These are phyloP conservation scores for Acorus gramineus DNA, from an alignment of 106 monocot species.

Conservation along the genomic window DNA sequence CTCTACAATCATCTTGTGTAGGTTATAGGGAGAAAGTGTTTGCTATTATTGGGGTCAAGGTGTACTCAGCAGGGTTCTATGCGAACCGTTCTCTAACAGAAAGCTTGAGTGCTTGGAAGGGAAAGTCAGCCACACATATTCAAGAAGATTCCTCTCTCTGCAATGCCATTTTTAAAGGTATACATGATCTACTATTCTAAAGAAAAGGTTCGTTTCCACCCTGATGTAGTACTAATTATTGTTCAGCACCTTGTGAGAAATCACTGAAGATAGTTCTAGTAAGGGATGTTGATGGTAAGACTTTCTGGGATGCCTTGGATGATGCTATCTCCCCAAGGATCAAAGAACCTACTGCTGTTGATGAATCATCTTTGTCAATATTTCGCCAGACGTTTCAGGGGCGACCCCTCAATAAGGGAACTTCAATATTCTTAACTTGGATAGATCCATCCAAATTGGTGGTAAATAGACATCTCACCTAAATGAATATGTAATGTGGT, in stretches of 20 bases:
- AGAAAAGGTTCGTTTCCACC: neutral
- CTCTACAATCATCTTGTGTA: slow-evolving; percentile 4
- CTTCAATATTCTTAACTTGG: slow-evolving; percentile 58
- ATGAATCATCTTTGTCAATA: slow-evolving; percentile 38
- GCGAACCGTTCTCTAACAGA: slow-evolving; percentile 19
- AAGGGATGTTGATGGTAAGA: slow-evolving; percentile 70
- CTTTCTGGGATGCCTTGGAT: slow-evolving; percentile 80
- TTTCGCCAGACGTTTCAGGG: slow-evolving; percentile 52
- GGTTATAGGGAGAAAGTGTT: slow-evolving; percentile 82
- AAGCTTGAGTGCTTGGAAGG: slow-evolving; percentile 32
- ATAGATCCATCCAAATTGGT: slow-evolving; percentile 55
- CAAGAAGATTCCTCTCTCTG: slow-evolving; percentile 39
- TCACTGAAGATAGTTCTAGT: slow-evolving; percentile 56
- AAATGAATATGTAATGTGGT: neutral
- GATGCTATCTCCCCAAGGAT: slow-evolving; percentile 67
- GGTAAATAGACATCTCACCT: slow-evolving; percentile 19
- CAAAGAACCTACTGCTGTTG: slow-evolving; percentile 29
- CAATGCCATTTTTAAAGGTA: slow-evolving; percentile 14
- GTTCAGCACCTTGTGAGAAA: slow-evolving; percentile 47
- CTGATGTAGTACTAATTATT: neutral
- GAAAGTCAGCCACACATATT: slow-evolving; percentile 24
- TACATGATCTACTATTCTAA: neutral
- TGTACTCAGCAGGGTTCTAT: slow-evolving; percentile 77
- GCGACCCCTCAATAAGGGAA: slow-evolving; percentile 51
- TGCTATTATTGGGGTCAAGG: slow-evolving; percentile 75